Conservation (phyloP, 805 yeast species). For the Grigorovia humatica region DNA sequence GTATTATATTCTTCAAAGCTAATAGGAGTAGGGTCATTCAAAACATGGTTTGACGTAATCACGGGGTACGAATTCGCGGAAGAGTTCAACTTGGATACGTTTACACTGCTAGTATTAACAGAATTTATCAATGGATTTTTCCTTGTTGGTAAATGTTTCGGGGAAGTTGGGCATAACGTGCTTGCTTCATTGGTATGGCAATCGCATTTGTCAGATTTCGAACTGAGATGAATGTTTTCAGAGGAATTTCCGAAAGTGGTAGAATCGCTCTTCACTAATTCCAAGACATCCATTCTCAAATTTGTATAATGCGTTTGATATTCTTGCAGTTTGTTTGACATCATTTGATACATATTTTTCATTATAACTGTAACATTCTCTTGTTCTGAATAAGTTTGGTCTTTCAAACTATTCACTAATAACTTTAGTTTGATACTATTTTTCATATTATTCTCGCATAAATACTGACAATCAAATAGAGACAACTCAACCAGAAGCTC, state of each 20-base stretch:
- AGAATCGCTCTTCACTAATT: conserved; percentile 17
- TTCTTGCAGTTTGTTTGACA: conserved; percentile 21
- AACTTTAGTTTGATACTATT: conserved; percentile 52
- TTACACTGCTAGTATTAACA: too few relatives aligned
- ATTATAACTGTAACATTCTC: conserved; percentile 26
- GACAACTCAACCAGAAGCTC: conserved; percentile 58
- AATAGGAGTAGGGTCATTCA: too few relatives aligned
- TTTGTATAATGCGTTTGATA: conserved; percentile 24
- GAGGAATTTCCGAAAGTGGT: background rate
- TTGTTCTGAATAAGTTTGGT: conserved; percentile 18
- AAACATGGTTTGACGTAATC: too few relatives aligned
- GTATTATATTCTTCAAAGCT: too few relatives aligned
- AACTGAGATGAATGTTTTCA: background rate
- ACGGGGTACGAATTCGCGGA: too few relatives aligned
- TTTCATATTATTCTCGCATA: conserved; percentile 42
- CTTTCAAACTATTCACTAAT: conserved; percentile 44
- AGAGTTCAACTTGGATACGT: too few relatives aligned
- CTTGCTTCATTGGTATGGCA: background rate
- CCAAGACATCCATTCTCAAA: conserved; percentile 24
- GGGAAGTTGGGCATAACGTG: background rate
- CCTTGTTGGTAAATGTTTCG: background rate
- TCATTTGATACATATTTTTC: conserved; percentile 18
- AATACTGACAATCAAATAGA: conserved; percentile 60
- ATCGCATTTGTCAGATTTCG: background rate
- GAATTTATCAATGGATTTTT: too few relatives aligned